Evolutionary conservation across 2,329 filamentous ascomycete species (phyloP).

Genomic region (Botrytis squamosa): DNA sequence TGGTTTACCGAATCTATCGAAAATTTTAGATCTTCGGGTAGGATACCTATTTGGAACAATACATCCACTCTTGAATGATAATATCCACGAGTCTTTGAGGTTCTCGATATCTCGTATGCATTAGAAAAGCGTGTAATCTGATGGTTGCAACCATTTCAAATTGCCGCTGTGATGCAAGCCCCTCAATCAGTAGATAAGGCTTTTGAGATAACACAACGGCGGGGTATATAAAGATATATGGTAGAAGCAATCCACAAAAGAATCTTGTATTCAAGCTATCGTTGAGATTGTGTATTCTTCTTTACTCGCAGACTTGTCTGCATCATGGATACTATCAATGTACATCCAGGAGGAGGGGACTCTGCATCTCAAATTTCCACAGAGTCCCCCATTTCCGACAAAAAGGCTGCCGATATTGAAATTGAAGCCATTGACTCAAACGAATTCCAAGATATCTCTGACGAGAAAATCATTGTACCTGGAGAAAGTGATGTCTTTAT

Average conservation of each 20-base stretch:
- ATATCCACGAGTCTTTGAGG: not conserved
- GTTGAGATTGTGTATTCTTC: not conserved
- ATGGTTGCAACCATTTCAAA: not conserved
- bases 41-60: not conserved
- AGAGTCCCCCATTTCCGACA: not conserved
- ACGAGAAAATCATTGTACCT: constrained; percentile 31
- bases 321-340: constrained; percentile 8
- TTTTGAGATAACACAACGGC: not conserved
- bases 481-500: constrained; percentile 38
- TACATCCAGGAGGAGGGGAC: not conserved
- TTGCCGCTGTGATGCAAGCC: not conserved
- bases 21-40: not conserved
- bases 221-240: not conserved
- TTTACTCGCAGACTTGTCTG: not conserved
- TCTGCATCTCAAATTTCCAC: not conserved
- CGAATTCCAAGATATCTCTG: not conserved
- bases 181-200: not conserved
- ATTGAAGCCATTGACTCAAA: constrained; percentile 12
- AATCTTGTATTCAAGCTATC: not conserved
- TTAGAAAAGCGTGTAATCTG: not conserved
- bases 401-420: constrained; percentile 2
- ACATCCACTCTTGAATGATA: not conserved
- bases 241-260: not conserved
- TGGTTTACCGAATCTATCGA: not conserved
- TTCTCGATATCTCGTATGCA: not conserved